Base-by-base conservation (phyloP, 192 early-diverging fungal genomes). In the Bifiguratus adelaidae region DNA sequence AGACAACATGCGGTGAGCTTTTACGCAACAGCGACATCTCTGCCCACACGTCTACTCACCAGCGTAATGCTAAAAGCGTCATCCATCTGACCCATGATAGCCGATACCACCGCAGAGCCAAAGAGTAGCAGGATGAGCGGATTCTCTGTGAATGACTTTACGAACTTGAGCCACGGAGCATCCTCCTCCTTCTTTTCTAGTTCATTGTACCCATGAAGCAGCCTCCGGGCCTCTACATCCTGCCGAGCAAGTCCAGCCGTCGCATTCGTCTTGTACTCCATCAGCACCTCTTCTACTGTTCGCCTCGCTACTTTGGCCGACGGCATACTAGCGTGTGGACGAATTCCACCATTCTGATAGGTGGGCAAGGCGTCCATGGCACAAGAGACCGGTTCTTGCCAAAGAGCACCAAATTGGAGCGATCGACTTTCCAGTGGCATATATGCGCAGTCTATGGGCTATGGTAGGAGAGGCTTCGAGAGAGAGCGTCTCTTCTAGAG, bases 51-150 rank as follows among this genome's bases (percentile, higher is more conserved):
- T 26, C 28, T 19, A 47, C 45, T 50, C 55, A 87, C 85, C 62
- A 89, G 58, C 16, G 86, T 73, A 35, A 92, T 90, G 49, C 79
- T 82, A 46, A 89, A 66, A 11, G 95, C 95, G 63, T 92, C 87
- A 47, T 86, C 81, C 16, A 71, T 50, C 50, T 92, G 80, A 4
- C 85, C 83, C 70, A 92, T 71, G 4, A 82, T 33, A 9, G 86
- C 32, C 0, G 85, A 88, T 16, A 92, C 68, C 16, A 58, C 51
- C 0, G 89, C 86, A 0, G 83, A 86, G 4, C 65, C 83, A 22
- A 89, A 60, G 30, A 92, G 66, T 23, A 92, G 61, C 56, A 87
- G 46, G 44, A 89, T 90, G 29, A 92, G 70, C 1, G 88, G 87
- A 61, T 91, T 86, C 45, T 90, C 81, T 0, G 55, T 57, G 56